Evolutionary conservation across 2,329 filamentous ascomycete species (phyloP), one percentile per base, ranked within the genome.

Genomic region (Zelopaecilomyces penicillatus): DNA sequence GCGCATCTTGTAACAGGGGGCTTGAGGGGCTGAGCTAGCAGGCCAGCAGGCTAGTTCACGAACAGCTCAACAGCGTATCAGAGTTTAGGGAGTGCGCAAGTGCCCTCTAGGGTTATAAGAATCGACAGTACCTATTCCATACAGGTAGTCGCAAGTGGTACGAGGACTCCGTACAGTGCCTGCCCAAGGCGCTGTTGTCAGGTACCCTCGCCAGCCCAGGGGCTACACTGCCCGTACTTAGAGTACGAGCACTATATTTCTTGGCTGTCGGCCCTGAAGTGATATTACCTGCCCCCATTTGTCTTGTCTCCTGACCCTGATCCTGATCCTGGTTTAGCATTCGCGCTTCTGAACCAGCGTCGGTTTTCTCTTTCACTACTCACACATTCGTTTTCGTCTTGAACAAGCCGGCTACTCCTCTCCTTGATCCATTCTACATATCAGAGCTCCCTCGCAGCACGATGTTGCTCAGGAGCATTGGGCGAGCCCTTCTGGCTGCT

Each of bases 381-480:
- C 19, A 19, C 19, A 19, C 19, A 19, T 19, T 19, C 19, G 19
- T 19, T 19, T 19, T 19, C 19, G 19, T 19, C 19, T 19, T 19
- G 19, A 19, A 19, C 19, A 19, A 19, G 19, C 19, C 19, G 3
- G 19, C 19, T 19, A 19, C 19, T 19, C 19, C 34, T 19, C n/a
- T 7, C 34, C 26, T 19, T 35, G 34, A 12, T 36, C n/a, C 34
- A 11, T 36, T 19, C 26, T 11, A 12, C 6, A 36, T 19, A 36
- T 9, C n/a, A 19, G 34, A 36, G n/a, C n/a, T 19, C 8, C n/a
- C 33, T 30, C 32, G 30, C 39, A 30, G 44, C 36, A 35, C 37
- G 33, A 63, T 63, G 60, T 53, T 63, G 51, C 50, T 55, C 47
- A 49, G 48, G 47, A 59, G 50, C 40, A 41, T 61, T 26, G 57